Conservation (phyloP, 345 rosid genomes). For the Eutrema yunnanense region DNA sequence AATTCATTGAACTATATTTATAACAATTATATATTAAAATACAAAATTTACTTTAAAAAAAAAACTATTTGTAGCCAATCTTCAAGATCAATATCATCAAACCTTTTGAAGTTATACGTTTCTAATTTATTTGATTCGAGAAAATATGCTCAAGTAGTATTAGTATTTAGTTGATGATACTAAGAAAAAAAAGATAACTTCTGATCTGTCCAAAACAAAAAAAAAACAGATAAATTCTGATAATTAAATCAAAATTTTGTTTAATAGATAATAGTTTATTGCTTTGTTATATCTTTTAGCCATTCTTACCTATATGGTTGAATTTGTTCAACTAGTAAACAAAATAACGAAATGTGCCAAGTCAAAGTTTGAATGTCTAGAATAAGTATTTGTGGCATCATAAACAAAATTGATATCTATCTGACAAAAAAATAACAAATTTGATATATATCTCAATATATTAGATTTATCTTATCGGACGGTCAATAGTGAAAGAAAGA, state of each 20-base stretch:
- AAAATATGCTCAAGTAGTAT: neutral
- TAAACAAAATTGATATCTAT: neutral
- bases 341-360: slow-evolving; percentile 12
- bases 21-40: neutral
- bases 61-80: slow-evolving; percentile 18
- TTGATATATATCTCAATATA: neutral
- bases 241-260: neutral
- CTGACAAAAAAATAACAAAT: neutral
- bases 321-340: neutral
- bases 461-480: neutral
- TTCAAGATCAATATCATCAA: neutral
- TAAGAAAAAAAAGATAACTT: no score
- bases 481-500: neutral
- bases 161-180: neutral
- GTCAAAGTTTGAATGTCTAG: slow-evolving; percentile 20
- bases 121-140: neutral
- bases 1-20: slow-evolving; percentile 19
- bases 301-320: neutral
- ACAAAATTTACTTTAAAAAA: neutral
- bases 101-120: neutral
- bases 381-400: neutral
- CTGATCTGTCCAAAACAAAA: no score
- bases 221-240: neutral
- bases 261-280: neutral
- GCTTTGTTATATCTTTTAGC: neutral